Base-by-base conservation (phyloP, 169 alveolate species). In the Eimeria mitis region DNA sequence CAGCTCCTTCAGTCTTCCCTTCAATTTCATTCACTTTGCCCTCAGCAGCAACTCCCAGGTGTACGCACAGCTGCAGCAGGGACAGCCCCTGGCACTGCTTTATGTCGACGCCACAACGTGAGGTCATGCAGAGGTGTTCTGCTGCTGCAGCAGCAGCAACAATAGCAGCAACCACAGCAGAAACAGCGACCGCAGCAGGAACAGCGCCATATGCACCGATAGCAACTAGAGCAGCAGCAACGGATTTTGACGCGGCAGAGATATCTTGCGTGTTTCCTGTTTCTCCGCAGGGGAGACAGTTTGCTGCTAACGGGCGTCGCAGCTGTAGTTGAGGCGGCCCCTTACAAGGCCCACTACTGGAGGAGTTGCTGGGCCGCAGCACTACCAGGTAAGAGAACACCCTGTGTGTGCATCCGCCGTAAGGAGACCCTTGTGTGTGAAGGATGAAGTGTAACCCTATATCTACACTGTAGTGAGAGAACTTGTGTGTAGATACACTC, bases 1-100 rank as follows among this genome's bases (percentile, higher is more conserved):
- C 23, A 78, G 95, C 70, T 34, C 61, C 23, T 90, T 90, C 34
- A 54, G 83, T 21, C 76, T 90, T n/a, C 95, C 95, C 71, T 90
- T 90, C 84, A 90, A 90, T 37, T 90, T 90, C 54, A 61, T 90
- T 25, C 95, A 90, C 90, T 90, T 90, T 70, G 95, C 84, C 52
- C 40, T 90, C 71, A 59, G 54, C 49, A 63, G 81, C 70, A 49
- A 78, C 9, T 54, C 90, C 9, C 65, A 25, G 37, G 47, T 89
- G 47, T 73, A 44, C 54, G 8, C 8, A 52, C 68, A 70, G 68
- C n/a, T 88, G 14, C 70, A 25, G 84, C 42, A 79, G n/a, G 89
- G 89, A 34, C 40, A 79, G 14, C 70, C 89, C 21, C n/a, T 79
- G 7, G 14, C 71, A 14, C 89, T 79, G 9, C 89, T 79, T 40